Evolutionary conservation across 1,139 yeast species (phyloP).

Genomic region (Martiniozyma asiatica): DNA sequence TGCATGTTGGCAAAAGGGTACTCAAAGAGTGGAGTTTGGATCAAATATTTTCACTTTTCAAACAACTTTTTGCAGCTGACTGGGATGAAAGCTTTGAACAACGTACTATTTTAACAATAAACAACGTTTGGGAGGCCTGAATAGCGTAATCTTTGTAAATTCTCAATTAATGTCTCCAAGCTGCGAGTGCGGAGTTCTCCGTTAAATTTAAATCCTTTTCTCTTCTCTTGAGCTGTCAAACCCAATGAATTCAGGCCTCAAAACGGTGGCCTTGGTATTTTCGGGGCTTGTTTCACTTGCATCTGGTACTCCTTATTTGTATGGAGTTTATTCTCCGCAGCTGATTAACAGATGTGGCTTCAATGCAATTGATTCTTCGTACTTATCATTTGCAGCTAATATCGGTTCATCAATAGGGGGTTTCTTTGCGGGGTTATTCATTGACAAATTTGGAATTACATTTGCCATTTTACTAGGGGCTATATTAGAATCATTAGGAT

Average conservation of each 20-base stretch:
- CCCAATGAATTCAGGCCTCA: no score
- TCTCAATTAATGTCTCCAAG: no score
- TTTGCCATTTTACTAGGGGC: slow-evolving; percentile 44
- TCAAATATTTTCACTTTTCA: slow-evolving; percentile 21
- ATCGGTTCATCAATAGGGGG: slow-evolving; percentile 62
- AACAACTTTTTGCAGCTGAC: no score
- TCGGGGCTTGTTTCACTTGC: slow-evolving; percentile 32
- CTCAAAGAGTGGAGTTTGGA: slow-evolving; percentile 23
- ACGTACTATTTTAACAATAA: no score
- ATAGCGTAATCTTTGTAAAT: no score
- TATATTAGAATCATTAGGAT: slow-evolving; percentile 29
- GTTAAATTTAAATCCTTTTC: no score
- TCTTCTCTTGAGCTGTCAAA: no score
- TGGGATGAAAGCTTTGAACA: no score
- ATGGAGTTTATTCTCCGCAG: slow-evolving; percentile 66
- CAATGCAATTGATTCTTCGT: slow-evolving; percentile 50
- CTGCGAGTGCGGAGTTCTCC: no score
- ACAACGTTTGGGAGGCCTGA: no score
- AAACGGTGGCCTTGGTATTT: slow-evolving; percentile 15
- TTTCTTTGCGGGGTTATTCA: slow-evolving; percentile 53
- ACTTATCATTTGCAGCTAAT: slow-evolving; percentile 47
- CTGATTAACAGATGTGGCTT: slow-evolving; percentile 43
- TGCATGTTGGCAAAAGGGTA: slow-evolving; percentile 26
- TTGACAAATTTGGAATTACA: slow-evolving; percentile 49
- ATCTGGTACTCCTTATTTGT: slow-evolving; percentile 63